A percentile compares a stretch with the other conserved stretches of the same genome.
phyloP scores from a whole-genome alignment of 495 filamentous ascomycete genomes.

The Lepraria neglecta region DNA sequence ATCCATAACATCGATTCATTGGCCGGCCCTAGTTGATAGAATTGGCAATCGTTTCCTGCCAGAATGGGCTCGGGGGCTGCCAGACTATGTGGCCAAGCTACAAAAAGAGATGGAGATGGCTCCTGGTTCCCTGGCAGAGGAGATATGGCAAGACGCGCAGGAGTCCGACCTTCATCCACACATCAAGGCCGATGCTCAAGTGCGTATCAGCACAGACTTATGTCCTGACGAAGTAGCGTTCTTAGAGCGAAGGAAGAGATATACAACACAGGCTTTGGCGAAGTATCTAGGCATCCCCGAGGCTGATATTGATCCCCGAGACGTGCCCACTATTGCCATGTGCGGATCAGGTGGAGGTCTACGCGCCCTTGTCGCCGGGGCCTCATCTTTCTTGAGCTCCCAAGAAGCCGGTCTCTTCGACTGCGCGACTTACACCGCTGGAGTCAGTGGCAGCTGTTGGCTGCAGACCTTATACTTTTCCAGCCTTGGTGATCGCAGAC shows the following conservation, averaged over 20 bases:
- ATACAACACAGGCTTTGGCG: conserved; percentile 65
- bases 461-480: conserved; percentile 84
- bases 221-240: conserved; percentile 79
- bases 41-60: conserved; percentile 68
- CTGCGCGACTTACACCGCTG: conserved; percentile 88
- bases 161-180: conserved; percentile 80
- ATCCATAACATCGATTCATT: conserved; percentile 52
- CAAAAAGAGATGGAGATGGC: conserved; percentile 81
- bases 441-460: conserved; percentile 95
- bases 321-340: conserved; percentile 87
- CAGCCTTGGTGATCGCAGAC: conserved; percentile 59
- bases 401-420: conserved; percentile 84
- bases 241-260: conserved; percentile 53
- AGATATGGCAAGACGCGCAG: conserved; percentile 87
- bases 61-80: conserved; percentile 72
- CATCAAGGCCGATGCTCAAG: conserved; percentile 67
- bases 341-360: conserved; percentile 90
- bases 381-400: conserved; percentile 73
- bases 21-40: conserved; percentile 55
- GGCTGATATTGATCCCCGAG: conserved; percentile 78
- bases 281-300: conserved; percentile 72
- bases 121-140: conserved; percentile 78
- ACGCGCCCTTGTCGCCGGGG: conserved; percentile 80
- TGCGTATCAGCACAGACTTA: conserved; percentile 74
- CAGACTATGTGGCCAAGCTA: conserved; percentile 73